phyloP scores from a whole-genome alignment of 1,139 yeast genomes.

The Yamadazyma epiphylla region DNA sequence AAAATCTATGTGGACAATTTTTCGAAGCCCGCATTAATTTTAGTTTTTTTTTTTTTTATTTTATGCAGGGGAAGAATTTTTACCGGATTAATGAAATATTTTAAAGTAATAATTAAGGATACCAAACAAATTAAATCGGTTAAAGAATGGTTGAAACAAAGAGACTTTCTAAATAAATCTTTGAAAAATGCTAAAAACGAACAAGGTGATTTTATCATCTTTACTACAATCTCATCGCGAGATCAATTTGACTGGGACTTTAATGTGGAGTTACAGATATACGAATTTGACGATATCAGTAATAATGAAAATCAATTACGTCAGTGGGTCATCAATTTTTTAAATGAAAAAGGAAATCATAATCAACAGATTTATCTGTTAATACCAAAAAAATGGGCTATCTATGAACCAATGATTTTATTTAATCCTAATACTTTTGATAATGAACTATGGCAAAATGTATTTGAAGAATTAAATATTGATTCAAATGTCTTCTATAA shows the following conservation, averaged over 20 bases:
- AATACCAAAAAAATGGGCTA: slow-evolving; percentile 53
- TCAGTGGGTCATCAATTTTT: neutral
- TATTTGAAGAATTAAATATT: slow-evolving; percentile 3
- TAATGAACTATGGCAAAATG: slow-evolving; percentile 26
- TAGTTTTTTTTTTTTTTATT: no score
- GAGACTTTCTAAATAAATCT: neutral
- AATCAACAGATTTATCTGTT: no score
- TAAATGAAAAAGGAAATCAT: neutral
- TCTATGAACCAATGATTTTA: slow-evolving; percentile 67
- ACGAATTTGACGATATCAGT: neutral
- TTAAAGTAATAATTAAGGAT: neutral
- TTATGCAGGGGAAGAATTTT: neutral
- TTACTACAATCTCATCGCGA: neutral
- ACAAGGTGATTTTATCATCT: neutral
- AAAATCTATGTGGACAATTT: no score
- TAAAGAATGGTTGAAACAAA: neutral
- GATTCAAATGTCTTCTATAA: slow-evolving; percentile 19
- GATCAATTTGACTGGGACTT: neutral
- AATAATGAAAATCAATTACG: no score
- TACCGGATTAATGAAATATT: neutral
- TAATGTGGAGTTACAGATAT: neutral
- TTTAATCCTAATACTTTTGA: slow-evolving; percentile 46
- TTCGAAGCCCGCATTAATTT: no score
- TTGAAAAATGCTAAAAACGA: neutral
- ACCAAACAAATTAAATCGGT: neutral